Evolutionary conservation across 2,329 filamentous ascomycete genomes (phyloP), one percentile per base, ranked within the genome.

Genomic region (Xylaria sp.): DNA sequence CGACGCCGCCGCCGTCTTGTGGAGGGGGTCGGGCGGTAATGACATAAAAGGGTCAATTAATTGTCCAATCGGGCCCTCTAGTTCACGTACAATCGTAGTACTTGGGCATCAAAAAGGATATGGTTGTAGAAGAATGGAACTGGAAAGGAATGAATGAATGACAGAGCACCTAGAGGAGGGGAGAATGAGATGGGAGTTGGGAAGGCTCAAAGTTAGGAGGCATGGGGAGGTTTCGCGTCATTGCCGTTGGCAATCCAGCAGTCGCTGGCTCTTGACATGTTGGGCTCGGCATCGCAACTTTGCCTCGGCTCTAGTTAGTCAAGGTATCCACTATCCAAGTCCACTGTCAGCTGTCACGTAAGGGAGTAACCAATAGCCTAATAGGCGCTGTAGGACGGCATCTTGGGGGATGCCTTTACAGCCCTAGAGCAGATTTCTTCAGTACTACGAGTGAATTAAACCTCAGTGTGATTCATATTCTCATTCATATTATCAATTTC

Each of bases 21-120:
- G 71, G 54, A 73, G 54, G 54, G 70, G 59, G 68, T 76, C 75
- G 46, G 70, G 65, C 34, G 73, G 70, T 48, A 64, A 65, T 25
- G 75, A 71, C 74, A 76, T 76, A 67, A 55, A 46, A 56, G 58
- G 6, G 2, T 18, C 5, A n/a, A 28, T 51, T 15, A n/a, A 28
- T 51, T 20, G 18, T 18, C 25, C 23, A 20, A 41, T 37, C 37
- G 9, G 12, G 56, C 34, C 52, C 41, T 57, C 12, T 51, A 28
- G n/a, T 20, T 37, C 28, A 58, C 44, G 34, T 41, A 48, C 32
- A 23, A 37, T 39, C 10, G 18, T 0, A 39, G 20, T 23, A 23
- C 3, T 32, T 13, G 18, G 8, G 9, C 18, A 39, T 10, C 13
- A 12, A 50, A 15, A 44, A n/a, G 55, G 37, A 60, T 12, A 20